Evolutionary conservation across 345 rosid species (phyloP), one percentile per base, ranked within the genome.

Genomic region (Melaleuca alternifolia): DNA sequence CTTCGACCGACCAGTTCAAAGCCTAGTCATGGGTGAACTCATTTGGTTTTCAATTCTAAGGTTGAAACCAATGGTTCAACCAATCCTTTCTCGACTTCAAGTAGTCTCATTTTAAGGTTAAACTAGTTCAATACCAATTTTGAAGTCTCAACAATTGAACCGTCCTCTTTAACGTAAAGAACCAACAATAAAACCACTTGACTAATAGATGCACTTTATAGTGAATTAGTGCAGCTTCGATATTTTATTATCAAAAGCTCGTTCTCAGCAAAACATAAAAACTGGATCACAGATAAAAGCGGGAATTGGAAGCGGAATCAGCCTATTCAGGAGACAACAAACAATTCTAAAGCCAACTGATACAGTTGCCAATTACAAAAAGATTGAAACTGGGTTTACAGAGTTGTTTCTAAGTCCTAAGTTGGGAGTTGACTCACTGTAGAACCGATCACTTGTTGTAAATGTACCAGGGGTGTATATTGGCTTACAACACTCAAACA

Each of bases 41-140:
- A 13, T 37, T 33, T 6, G 10, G 20, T 9, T 71, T 24, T 3
- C 0, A 0, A 10, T 71, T 10, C 3, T 3, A 5, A 56, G 13
- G 28, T 56, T 10, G 28, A 56, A 56, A 56, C 6, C 14, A 0
- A 12, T 6, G 5, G 5, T 10, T 56, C 62, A 56, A 56, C 6
- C 48, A 18, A 5, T 9, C 48, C 1, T 71, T 18, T 33, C 13
- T 3, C 23, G 1, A 18, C 1, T 71, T 71, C 79, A 51, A 82
- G 53, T 44, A 82, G 33, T 51, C 54, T 21, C 30, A 24, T 9
- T 82, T n/a, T 3, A 1, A 0, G 15, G 33, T 24, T 82, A 51
- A 48, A 82, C 33, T 4, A 82, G 11, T 51, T 82, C 33, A 24
- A 48, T 11, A 6, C 6, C 0, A 1, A 82, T 46, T 46, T 48